Evolutionary conservation across 371 early-diverging fungal genomes (phyloP).

Genomic region (Actinomucor elegans): DNA sequence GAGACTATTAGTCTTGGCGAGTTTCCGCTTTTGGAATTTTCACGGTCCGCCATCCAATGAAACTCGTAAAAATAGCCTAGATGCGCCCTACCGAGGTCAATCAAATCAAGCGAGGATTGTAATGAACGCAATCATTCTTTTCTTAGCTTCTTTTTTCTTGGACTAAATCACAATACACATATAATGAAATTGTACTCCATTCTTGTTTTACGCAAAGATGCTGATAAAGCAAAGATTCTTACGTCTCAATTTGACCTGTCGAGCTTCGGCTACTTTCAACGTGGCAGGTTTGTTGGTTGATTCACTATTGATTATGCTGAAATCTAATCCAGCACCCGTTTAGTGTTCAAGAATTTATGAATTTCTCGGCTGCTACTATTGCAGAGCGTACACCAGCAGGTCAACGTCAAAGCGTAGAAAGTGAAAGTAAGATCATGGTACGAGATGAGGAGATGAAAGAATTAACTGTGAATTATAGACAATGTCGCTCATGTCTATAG

Average conservation of each 20-base stretch:
- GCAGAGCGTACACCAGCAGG: constrained; percentile 86
- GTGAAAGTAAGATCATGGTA: constrained; percentile 61
- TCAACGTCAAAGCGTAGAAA: constrained; percentile 83
- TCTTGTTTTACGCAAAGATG: constrained; percentile 49
- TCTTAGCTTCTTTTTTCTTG: background rate
- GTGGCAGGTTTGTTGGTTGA: constrained; percentile 63
- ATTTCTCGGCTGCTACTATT: constrained; percentile 82
- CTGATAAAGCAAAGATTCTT: constrained; percentile 52
- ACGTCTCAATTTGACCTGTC: constrained; percentile 74
- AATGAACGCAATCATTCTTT: no score
- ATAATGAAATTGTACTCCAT: constrained; percentile 61
- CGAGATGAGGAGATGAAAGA: background rate
- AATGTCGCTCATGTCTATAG: constrained; percentile 85
- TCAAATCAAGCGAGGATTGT: no score
- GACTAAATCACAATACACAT: background rate
- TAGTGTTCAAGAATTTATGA: constrained; percentile 90
- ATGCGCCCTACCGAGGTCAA: no score
- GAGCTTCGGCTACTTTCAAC: constrained; percentile 88
- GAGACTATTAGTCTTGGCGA: no score
- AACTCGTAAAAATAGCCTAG: no score
- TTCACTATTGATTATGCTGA: background rate
- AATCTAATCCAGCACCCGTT: no score
- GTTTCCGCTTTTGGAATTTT: no score
- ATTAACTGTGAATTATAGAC: constrained; percentile 41
- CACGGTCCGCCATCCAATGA: no score